Evolutionary conservation across 176 grass and related monocot genomes (phyloP), one percentile per base, ranked within the genome.

Genomic region (Aegilops longissima): DNA sequence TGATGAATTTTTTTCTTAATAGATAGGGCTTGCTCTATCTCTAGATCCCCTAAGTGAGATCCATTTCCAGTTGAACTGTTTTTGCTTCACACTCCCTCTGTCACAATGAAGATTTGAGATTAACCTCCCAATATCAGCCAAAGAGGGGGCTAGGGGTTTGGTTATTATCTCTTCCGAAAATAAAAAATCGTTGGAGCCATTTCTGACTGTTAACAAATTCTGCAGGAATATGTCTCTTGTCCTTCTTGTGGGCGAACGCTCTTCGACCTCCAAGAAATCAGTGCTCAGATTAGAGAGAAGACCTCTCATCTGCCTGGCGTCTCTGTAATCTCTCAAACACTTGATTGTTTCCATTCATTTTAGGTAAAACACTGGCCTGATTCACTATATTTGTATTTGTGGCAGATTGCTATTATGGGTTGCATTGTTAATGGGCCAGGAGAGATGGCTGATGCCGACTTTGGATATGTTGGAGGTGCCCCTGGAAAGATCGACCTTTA

Each of bases 401-500:
- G 79, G 66, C 87, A 98, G 93, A 95, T 98, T 70, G 96, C 96
- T 51, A 98, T 98, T 70, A 98, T 98, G 93, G 93, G 93, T 52
- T 98, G 96, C 52, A 98, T 98, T 78, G 96, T 98, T 66, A 98
- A 98, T 84, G 93, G 96, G 20, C 96, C 93, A 65, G 93, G 93
- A 85, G 96, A 98, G 81, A 98, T 98, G 96, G 96, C 96, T 1
- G 96, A 98, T 83, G 96, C 96, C 4, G 96, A 98, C 91, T 98
- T 98, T 34, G 96, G 93, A 84, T 98, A 98, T 3, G 96, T 96
- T 42, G 96, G 96, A 63, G 96, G 96, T 58, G 86, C 90, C 66
- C 96, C 96, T 17, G 96, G 96, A 72, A 98, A 98, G 88, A 98
- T 98, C 49, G 96, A 98, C 76, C 96, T 98, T 74, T 96, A 98